These are phyloP conservation scores for Magnaporthiopsis incrustans DNA, from an alignment of 2,329 filamentous ascomycete genomes.

Conservation along the genomic window DNA sequence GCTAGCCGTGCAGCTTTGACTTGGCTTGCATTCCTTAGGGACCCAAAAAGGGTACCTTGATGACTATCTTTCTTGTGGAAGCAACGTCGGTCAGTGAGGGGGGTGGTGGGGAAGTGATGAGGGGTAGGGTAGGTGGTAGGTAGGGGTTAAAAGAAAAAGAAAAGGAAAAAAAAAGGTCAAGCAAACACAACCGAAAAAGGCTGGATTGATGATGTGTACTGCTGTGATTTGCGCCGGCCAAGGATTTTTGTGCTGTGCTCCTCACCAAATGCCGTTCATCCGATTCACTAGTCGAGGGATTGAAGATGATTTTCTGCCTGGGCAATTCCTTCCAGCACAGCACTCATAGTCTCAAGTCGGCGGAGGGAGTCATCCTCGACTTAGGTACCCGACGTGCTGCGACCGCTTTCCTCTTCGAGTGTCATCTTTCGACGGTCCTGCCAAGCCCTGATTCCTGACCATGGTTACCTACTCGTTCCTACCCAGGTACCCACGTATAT, in stretches of 20 bases:
- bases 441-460: background rate
- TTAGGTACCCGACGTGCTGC: no score
- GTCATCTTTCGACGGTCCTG: background rate
- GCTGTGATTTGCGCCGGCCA: slow-evolving; percentile 1
- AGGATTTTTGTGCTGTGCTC: background rate
- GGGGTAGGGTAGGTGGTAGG: no score
- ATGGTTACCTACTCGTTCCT: background rate
- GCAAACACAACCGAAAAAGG: background rate
- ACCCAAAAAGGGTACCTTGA: background rate
- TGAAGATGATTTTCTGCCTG: background rate
- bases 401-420: background rate
- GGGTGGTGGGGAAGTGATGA: no score
- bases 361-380: background rate
- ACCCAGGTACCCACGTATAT: background rate
- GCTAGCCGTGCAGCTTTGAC: no score
- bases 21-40: background rate
- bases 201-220: background rate
- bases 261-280: background rate
- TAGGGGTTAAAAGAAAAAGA: background rate
- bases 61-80: background rate
- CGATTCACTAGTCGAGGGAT: background rate
- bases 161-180: background rate
- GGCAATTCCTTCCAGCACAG: background rate
- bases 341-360: no score
- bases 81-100: background rate